A percentile compares a stretch with the other conserved stretches of the same genome.
These are phyloP conservation scores for Physcomitrium patens DNA, from an alignment of 225 moss, liverwort and hornwort genomes.

Conservation along the genomic window DNA sequence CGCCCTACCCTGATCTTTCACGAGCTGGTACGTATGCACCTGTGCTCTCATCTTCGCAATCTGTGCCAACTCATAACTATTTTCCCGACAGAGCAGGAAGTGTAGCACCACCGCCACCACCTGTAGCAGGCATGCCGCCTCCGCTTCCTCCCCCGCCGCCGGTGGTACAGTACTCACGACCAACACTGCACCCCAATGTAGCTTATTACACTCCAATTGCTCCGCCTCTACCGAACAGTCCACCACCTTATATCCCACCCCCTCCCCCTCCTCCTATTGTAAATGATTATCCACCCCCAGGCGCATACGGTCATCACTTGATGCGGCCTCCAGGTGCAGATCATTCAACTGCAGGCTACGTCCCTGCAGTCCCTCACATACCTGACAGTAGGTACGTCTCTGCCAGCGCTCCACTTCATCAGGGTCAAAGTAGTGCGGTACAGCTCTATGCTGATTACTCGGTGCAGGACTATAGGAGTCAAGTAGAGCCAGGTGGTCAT, in stretches of 20 bases:
- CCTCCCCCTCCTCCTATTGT: constrained; percentile 47
- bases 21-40: background rate
- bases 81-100: constrained; percentile 10
- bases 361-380: constrained; percentile 23
- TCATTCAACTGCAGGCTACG: constrained; percentile 22
- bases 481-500: constrained; percentile 27
- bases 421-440: constrained; percentile 8
- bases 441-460: constrained; percentile 6
- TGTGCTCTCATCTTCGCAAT: constrained; percentile 8
- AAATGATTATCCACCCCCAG: constrained; percentile 22
- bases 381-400: constrained; percentile 39
- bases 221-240: constrained; percentile 48
- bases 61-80: background rate
- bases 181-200: background rate
- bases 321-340: constrained; percentile 16
- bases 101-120: background rate
- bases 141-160: constrained; percentile 9
- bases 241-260: constrained; percentile 45
- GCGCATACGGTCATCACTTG: constrained; percentile 22
- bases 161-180: constrained; percentile 14
- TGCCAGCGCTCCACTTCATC: constrained; percentile 32
- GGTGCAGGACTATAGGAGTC: constrained; percentile 23
- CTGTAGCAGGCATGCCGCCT: background rate
- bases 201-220: constrained; percentile 18
- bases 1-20: constrained; percentile 18